Evolutionary conservation across 352 stramenopile species (phyloP).

Genomic region (Globisporangium nunn): DNA sequence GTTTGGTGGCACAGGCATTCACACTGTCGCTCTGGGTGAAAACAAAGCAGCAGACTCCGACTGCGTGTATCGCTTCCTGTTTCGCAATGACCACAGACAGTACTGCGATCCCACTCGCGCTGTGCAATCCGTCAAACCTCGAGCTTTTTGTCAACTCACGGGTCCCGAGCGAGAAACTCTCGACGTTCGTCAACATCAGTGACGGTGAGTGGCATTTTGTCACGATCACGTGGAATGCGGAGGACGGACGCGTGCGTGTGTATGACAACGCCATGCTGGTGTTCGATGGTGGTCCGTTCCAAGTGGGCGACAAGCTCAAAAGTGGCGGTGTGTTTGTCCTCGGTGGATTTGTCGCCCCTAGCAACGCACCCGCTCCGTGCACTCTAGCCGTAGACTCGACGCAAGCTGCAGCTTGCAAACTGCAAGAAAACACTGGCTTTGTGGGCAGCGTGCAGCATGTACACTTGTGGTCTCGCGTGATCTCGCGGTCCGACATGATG

Average conservation of each 20-base stretch:
- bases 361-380: constrained; percentile 7
- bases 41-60: constrained; percentile 21
- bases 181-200: constrained; percentile 58
- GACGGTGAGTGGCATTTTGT: constrained; percentile 71
- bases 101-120: constrained; percentile 24
- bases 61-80: constrained; percentile 51
- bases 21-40: constrained; percentile 62
- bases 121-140: constrained; percentile 59
- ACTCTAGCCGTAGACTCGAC: not conserved
- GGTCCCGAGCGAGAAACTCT: constrained; percentile 17
- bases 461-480: constrained; percentile 44
- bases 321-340: constrained; percentile 33
- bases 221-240: constrained; percentile 40
- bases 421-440: constrained; percentile 21
- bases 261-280: constrained; percentile 66
- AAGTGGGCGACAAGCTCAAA: constrained; percentile 19
- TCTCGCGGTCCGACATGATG: constrained; percentile 39
- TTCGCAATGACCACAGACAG: constrained; percentile 1
- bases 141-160: constrained; percentile 40
- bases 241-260: constrained; percentile 42
- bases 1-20: constrained; percentile 20
- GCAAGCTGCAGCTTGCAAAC: constrained; percentile 18
- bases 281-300: constrained; percentile 63
- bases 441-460: constrained; percentile 49
- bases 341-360: constrained; percentile 28